Base-by-base conservation (phyloP, 176 grass and related monocot genomes). In the Phragmites australis region DNA sequence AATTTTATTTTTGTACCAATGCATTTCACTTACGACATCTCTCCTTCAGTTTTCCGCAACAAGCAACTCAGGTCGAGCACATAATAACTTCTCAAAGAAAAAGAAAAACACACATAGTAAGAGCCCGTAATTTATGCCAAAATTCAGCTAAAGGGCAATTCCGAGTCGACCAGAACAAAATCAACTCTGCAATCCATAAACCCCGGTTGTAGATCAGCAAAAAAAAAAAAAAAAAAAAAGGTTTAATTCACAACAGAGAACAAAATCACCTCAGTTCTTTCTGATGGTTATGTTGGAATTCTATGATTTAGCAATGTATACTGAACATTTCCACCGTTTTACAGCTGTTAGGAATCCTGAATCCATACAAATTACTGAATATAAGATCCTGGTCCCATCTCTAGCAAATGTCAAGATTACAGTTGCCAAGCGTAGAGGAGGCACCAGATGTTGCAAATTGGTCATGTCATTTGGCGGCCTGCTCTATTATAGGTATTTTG, bases 401-500 rank as follows among this genome's bases (percentile, higher is more conserved):
- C 67, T 83, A 82, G 73, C 43, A 66, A 82, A 31, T 68, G 57
- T 85, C 49, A 89, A 85, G 47, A 65, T 81, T 85, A 71, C 63
- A 60, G 30, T 23, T 12, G 16, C 58, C 7, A 10, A 17, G 7
- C 23, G 30, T 65, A 64, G 22, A 84, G 14, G n/a, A n/a, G 50
- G 16, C 23, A 79, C 22, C 19, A 12, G 53, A 46, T 56, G 34
- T 57, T 3, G 7, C 9, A 11, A 22, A 60, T 37, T 41, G 19
- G 10, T 12, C 58, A 6, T 61, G 76, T 91, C 86, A 97, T 77
- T 97, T 90, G 12, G 91, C 91, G 1, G 78, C 85, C 75, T 93
- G 91, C 59, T 97, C 91, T 13, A 97, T 72, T 25, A 84, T 84
- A 63, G 89, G 73, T 75, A 93, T 83, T 21, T 79, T 84, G 31